Conservation (phyloP, 2,329 filamentous ascomycete genomes). For the Grosmannia clavigera region DNA sequence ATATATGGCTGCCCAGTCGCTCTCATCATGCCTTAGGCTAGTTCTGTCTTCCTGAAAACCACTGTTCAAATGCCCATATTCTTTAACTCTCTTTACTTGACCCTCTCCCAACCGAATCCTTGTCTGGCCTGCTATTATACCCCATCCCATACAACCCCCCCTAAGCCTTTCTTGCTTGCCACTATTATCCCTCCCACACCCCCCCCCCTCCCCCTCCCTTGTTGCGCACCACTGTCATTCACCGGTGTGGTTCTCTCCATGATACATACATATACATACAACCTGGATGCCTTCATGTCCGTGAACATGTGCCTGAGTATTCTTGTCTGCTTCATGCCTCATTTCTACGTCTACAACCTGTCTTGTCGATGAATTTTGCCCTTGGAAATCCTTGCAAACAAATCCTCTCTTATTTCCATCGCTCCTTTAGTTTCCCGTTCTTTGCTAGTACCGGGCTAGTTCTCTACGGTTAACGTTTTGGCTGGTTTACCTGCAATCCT, state of each 20-base stretch:
- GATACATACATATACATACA: constrained; percentile 7
- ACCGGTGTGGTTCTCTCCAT: neutral
- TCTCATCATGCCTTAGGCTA: neutral
- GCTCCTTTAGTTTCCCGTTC: neutral
- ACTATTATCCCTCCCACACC: neutral
- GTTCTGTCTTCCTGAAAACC: neutral
- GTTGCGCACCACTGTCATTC: neutral
- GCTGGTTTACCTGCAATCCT: neutral
- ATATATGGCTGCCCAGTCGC: neutral
- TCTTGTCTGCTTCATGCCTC: neutral
- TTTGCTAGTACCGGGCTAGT: neutral
- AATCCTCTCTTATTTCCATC: neutral
- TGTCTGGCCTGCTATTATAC: constrained; percentile 1
- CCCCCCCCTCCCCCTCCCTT: neutral
- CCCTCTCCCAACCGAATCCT: neutral
- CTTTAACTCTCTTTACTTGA: neutral
- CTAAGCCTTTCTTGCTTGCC: neutral
- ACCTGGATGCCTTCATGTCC: neutral
- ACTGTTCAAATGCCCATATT: neutral
- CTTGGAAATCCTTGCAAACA: neutral
- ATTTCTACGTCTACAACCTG: neutral
- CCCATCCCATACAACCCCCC: neutral
- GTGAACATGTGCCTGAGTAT: neutral
- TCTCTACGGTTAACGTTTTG: neutral
- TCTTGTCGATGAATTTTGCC: neutral